phyloP scores from a whole-genome alignment of 2,329 filamentous ascomycete species.

The Zelopaecilomyces penicillatus region DNA sequence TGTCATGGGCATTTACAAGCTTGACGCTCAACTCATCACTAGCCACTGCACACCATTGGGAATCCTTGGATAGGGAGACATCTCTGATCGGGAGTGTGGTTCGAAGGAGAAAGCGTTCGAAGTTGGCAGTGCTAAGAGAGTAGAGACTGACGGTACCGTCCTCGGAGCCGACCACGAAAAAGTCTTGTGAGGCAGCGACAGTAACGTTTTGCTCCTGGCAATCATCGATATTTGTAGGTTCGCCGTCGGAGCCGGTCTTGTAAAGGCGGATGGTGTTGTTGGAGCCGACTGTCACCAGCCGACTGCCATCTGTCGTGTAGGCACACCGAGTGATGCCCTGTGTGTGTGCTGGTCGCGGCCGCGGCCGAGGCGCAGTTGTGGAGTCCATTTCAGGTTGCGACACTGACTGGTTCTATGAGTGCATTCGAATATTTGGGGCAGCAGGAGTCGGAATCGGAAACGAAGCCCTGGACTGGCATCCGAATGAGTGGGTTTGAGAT shows the following conservation, averaged over 20 bases:
- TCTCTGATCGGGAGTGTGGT: conserved; percentile 82
- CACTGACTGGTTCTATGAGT: background rate
- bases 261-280: conserved; percentile 94
- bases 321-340: conserved; percentile 78
- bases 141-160: conserved; percentile 95
- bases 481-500: too few relatives aligned
- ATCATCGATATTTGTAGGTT: conserved; percentile 87
- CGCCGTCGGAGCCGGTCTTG: conserved; percentile 82
- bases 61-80: conserved; percentile 71
- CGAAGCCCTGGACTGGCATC: too few relatives aligned
- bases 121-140: conserved; percentile 62
- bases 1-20: conserved; percentile 75
- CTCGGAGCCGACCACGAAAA: conserved; percentile 84
- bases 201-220: conserved; percentile 78
- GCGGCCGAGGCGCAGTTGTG: conserved; percentile 35
- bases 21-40: conserved; percentile 93
- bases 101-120: conserved; percentile 76
- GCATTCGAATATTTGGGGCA: background rate
- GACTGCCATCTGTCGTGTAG: conserved; percentile 82
- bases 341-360: conserved; percentile 66
- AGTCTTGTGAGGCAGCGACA: conserved; percentile 67
- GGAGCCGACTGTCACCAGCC: conserved; percentile 82
- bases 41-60: conserved; percentile 86
- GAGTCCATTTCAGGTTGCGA: conserved; percentile 23
- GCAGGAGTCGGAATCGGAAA: too few relatives aligned